A percentile compares a stretch with the other conserved stretches of the same genome.
These are phyloP conservation scores for Diplodia intermedia DNA, from an alignment of 2,329 filamentous ascomycete genomes.

Conservation along the genomic window DNA sequence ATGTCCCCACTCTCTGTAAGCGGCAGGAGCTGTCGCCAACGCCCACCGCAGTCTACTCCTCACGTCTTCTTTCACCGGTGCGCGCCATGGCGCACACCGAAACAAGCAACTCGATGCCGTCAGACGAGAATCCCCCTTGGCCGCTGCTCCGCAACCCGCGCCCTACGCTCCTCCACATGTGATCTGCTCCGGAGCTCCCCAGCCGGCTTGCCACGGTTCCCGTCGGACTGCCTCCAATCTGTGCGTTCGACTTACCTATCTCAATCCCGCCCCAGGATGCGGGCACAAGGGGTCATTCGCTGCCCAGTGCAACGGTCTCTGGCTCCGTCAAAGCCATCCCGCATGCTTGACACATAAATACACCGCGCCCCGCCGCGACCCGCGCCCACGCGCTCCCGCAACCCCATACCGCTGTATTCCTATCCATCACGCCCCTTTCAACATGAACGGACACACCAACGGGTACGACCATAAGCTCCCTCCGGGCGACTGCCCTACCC, in stretches of 20 bases:
- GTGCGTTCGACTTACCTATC: constrained; percentile 15
- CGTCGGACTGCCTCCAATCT: constrained; percentile 24
- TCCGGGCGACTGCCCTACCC: constrained; percentile 56
- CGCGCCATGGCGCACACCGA: constrained; percentile 11
- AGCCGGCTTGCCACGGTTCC: constrained; percentile 30
- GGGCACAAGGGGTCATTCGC: constrained; percentile 25
- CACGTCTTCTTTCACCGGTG: constrained; percentile 12
- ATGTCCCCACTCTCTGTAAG: background rate
- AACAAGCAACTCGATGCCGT: constrained; percentile 21
- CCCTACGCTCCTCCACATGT: constrained; percentile 31
- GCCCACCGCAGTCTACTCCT: background rate
- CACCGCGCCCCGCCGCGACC: background rate
- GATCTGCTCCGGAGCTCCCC: constrained; percentile 17
- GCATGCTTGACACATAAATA: constrained; percentile 30
- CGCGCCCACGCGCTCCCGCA: background rate
- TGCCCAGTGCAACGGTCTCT: constrained; percentile 13
- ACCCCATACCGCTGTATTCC: background rate
- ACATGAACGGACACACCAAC: constrained; percentile 31
- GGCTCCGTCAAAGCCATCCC: constrained; percentile 23
- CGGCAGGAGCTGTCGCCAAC: background rate
- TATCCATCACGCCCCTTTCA: background rate
- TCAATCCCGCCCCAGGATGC: constrained; percentile 15
- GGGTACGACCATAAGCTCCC: constrained; percentile 50
- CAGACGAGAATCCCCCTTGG: constrained; percentile 16
- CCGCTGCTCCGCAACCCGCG: constrained; percentile 26